Evolutionary conservation across 805 yeast genomes (phyloP).

Genomic region (Metschnikowia cerradonensis): DNA sequence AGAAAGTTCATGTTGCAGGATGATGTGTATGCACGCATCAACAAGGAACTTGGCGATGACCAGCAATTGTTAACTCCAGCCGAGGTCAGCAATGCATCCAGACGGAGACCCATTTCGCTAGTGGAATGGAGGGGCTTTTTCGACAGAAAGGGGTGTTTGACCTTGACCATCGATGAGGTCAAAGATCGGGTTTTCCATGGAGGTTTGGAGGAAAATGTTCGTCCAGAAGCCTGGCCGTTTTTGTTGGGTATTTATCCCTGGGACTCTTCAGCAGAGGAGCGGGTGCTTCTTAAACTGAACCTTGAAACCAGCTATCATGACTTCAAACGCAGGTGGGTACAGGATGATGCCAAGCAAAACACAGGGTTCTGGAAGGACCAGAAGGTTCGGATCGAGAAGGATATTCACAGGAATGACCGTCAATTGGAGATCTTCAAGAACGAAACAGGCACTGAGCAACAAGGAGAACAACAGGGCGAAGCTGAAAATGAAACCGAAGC

Average conservation of each 20-base stretch:
- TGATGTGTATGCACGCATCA: slow-evolving; percentile 54
- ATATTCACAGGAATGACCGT: slow-evolving; percentile 88
- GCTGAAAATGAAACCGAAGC: not conserved
- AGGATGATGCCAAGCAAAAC: slow-evolving; percentile 46
- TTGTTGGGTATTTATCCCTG: slow-evolving; percentile 82
- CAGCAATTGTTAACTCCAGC: slow-evolving; percentile 49
- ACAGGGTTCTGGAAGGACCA: slow-evolving; percentile 84
- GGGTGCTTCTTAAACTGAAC: slow-evolving; percentile 54
- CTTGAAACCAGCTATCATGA: slow-evolving; percentile 58
- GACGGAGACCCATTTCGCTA: slow-evolving; percentile 61
- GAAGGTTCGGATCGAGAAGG: slow-evolving; percentile 84
- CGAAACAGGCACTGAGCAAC: slow-evolving; percentile 24
- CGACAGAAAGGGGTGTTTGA: slow-evolving; percentile 71
- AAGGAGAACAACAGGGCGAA: slow-evolving; percentile 10
- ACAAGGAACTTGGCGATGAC: slow-evolving; percentile 52
- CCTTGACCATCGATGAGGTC: slow-evolving; percentile 72
- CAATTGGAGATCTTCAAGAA: slow-evolving; percentile 59
- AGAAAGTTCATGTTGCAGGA: slow-evolving; percentile 51
- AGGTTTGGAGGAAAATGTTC: slow-evolving; percentile 56
- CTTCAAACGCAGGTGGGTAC: slow-evolving; percentile 68
- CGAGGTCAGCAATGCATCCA: slow-evolving; percentile 56
- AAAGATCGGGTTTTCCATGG: slow-evolving; percentile 87
- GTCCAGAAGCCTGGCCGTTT: slow-evolving; percentile 83
- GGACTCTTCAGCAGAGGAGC: slow-evolving; percentile 72
- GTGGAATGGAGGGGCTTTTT: slow-evolving; percentile 85